Percentiles rank a stretch among this genome's conserved stretches.
These are phyloP conservation scores for Basipetospora chlamydospora DNA, from an alignment of 2,329 filamentous ascomycete genomes.

Conservation along the genomic window DNA sequence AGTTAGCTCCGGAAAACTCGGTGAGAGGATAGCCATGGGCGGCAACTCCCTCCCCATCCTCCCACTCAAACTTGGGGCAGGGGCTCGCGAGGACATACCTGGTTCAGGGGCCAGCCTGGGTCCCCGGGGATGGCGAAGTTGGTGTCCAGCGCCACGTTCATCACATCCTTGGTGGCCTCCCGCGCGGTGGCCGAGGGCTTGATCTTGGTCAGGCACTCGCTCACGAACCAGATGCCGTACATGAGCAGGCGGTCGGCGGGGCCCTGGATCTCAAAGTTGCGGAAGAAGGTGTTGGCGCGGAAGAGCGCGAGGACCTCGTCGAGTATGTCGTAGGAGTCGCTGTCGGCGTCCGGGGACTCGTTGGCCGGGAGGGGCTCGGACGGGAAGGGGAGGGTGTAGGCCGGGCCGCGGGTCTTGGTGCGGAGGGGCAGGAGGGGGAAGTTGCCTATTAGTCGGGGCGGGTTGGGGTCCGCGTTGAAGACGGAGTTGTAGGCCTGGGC, in stretches of 20 bases:
- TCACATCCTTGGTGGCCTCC: constrained; percentile 57
- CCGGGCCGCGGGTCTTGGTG: constrained; percentile 89
- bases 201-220: constrained; percentile 80
- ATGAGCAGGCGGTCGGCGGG: constrained; percentile 87
- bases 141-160: constrained; percentile 77
- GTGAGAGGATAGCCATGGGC: too few relatives aligned
- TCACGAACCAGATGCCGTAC: constrained; percentile 91
- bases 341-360: constrained; percentile 64
- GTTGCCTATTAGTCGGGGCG: constrained; percentile 58
- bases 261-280: constrained; percentile 98
- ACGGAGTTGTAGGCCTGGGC: constrained; percentile 89
- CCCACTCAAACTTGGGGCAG: too few relatives aligned
- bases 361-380: constrained; percentile 40
- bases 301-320: constrained; percentile 89
- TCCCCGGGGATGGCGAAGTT: constrained; percentile 94
- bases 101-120: constrained; percentile 83
- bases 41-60: too few relatives aligned
- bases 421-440: constrained; percentile 89
- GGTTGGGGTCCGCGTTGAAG: constrained; percentile 71
- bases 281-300: constrained; percentile 96
- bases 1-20: too few relatives aligned
- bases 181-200: constrained; percentile 53
- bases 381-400: constrained; percentile 61
- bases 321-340: constrained; percentile 87
- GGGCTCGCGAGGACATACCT: constrained; percentile 42